These are phyloP conservation scores for Patellifolia procumbens DNA, from an alignment of 179 eudicot species.

Conservation along the genomic window DNA sequence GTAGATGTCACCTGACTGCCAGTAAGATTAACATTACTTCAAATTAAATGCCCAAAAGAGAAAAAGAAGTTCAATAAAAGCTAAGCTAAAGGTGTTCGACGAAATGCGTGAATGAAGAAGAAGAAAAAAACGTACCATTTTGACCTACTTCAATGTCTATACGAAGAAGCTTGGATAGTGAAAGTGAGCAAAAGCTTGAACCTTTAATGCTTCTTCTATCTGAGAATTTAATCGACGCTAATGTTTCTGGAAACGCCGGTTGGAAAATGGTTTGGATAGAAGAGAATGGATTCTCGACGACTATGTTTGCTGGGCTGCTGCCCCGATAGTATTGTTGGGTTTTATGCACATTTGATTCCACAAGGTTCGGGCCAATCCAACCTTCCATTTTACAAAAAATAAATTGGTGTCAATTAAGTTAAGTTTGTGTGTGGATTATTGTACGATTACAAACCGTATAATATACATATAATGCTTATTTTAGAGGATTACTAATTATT, in stretches of 20 bases:
- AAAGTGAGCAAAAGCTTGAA: neutral
- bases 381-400: too few relatives aligned
- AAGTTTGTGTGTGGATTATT: too few relatives aligned
- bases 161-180: neutral
- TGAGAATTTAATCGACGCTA: neutral
- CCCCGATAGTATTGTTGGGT: too few relatives aligned
- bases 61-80: neutral
- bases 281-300: too few relatives aligned
- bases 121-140: constrained; percentile 19
- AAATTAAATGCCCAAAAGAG: neutral
- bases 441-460: too few relatives aligned
- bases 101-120: constrained; percentile 15
- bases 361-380: too few relatives aligned
- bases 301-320: too few relatives aligned
- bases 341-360: too few relatives aligned
- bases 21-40: neutral
- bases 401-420: too few relatives aligned
- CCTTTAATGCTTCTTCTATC: neutral
- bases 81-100: constrained; percentile 12
- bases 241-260: neutral
- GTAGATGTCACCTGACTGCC: constrained; percentile 74
- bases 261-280: too few relatives aligned
- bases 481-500: too few relatives aligned
- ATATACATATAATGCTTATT: too few relatives aligned
- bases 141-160: neutral